These are phyloP conservation scores for Dothistroma septosporum DNA, from an alignment of 2,329 filamentous ascomycete genomes.

Conservation along the genomic window DNA sequence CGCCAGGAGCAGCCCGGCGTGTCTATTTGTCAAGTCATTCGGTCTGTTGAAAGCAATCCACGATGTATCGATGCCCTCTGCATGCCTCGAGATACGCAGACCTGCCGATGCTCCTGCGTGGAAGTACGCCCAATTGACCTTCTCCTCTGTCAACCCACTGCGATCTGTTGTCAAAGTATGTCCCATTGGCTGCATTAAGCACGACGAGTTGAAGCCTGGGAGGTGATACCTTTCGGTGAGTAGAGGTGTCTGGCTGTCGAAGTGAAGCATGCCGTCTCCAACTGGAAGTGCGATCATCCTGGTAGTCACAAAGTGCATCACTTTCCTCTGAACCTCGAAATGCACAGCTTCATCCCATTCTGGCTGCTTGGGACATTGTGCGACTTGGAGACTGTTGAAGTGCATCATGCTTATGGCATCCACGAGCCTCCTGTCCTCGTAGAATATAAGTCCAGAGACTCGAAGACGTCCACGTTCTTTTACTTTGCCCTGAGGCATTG, in stretches of 20 bases:
- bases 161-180: conserved; percentile 93
- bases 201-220: conserved; percentile 85
- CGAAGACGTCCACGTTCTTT: conserved; percentile 74
- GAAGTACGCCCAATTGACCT: conserved; percentile 97
- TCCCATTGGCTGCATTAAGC: conserved; percentile 85
- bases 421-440: conserved; percentile 81
- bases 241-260: conserved; percentile 78
- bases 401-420: conserved; percentile 85
- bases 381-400: conserved; percentile 71
- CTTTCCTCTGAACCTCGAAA: conserved; percentile 84
- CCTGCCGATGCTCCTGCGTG: conserved; percentile 94
- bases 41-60: conserved; percentile 99
- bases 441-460: conserved; percentile 82
- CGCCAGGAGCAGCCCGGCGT: conserved; percentile 87
- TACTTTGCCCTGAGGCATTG: conserved; percentile 67
- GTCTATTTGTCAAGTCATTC: conserved; percentile 85
- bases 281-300: conserved; percentile 85
- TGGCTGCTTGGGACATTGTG: conserved; percentile 70
- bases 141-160: conserved; percentile 83
- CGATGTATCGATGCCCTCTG: conserved; percentile 92
- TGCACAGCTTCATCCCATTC: conserved; percentile 82
- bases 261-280: conserved; percentile 83
- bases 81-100: conserved; percentile 80
- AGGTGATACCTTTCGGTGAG: conserved; percentile 90
- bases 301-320: conserved; percentile 79